Evolutionary conservation across 2,329 filamentous ascomycete genomes (phyloP), one percentile per base, ranked within the genome.

Genomic region (Septoria petroselini): DNA sequence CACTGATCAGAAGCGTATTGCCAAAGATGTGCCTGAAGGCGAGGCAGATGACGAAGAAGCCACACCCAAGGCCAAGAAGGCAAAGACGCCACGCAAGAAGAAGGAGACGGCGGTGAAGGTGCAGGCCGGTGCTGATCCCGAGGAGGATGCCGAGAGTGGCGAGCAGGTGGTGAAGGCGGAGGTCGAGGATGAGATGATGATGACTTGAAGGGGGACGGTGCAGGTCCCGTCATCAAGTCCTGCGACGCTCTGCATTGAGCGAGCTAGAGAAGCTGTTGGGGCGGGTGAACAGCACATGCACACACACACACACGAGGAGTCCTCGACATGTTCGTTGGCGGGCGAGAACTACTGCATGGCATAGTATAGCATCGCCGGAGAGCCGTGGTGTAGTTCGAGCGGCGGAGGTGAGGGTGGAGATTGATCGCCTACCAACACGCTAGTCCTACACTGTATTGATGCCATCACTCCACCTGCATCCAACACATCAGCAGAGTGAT

Each of bases 1-100:
- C 23, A 5, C 40, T 33, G 9, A 23, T 7, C 41, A 62, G 62
- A 62, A 60, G 58, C 60, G 61, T 48, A 40, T 21, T 8, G 49
- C 56, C 33, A 54, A 50, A 29, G 48, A 45, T 11, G 48, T 53
- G 17, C 48, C 47, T n/a, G 54, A 54, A 11, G 57, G 40, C 23
- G 55, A 48, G 11, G 41, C 21, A 18, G 54, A 57, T n/a, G 46
- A 43, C 25, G 52, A 52, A 30, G 57, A 54, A 53, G 44, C 38
- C 49, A 48, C 48, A 38, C 40, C 53, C 19, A 51, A 52, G 43
- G 38, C 48, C 23, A 54, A 57, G 47, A 58, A 57, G 49, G 19
- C 45, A 33, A 51, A 37, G 14, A 48, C 48, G 18, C 44, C 51
- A 30, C 43, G 43, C 41, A 57, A 52, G 48, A 53, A 55, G 46